Evolutionary conservation across 2,329 filamentous ascomycete genomes (phyloP).

Genomic region (Aspergillus transmontanensis): DNA sequence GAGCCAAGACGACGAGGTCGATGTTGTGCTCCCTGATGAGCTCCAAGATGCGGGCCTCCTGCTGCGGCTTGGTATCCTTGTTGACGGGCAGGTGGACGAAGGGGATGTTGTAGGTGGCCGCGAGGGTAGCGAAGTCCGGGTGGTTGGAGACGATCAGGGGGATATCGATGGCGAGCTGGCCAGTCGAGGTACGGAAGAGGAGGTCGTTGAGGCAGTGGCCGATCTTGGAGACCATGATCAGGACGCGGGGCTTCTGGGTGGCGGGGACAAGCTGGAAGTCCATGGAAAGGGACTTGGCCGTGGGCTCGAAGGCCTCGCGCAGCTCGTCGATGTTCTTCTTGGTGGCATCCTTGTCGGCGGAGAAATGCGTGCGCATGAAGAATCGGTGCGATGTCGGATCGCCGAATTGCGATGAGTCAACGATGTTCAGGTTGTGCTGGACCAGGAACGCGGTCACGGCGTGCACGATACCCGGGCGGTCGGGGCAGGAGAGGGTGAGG

Average conservation of each 20-base stretch:
- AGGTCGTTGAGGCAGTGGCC: slow-evolving; percentile 84
- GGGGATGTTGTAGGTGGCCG: slow-evolving; percentile 72
- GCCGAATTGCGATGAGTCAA: slow-evolving; percentile 83
- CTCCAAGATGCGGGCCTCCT: slow-evolving; percentile 71
- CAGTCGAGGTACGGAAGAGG: slow-evolving; percentile 74
- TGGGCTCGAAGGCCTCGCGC: slow-evolving; percentile 57
- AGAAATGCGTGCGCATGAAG: slow-evolving; percentile 88
- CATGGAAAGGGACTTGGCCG: slow-evolving; percentile 68
- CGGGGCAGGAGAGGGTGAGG: slow-evolving; percentile 80
- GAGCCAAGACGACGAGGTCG: slow-evolving; percentile 77
- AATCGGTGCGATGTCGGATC: slow-evolving; percentile 74
- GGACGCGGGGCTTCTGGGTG: slow-evolving; percentile 69
- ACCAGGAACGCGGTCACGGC: slow-evolving; percentile 79
- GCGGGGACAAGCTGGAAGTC: slow-evolving; percentile 71
- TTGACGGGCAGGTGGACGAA: slow-evolving; percentile 82
- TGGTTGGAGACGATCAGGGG: slow-evolving; percentile 83
- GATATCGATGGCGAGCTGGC: slow-evolving; percentile 73
- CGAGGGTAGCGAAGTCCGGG: slow-evolving; percentile 69
- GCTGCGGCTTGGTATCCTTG: slow-evolving; percentile 73
- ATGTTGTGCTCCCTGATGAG: slow-evolving; percentile 69
- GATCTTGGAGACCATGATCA: slow-evolving; percentile 90
- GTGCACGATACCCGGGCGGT: slow-evolving; percentile 83
- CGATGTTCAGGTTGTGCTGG: slow-evolving; percentile 73
- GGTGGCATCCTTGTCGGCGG: slow-evolving; percentile 45
- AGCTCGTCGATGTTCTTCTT: slow-evolving; percentile 53